Base-by-base conservation (phyloP, 225 moss, liverwort and hornwort species). In the Bryum argenteum region DNA sequence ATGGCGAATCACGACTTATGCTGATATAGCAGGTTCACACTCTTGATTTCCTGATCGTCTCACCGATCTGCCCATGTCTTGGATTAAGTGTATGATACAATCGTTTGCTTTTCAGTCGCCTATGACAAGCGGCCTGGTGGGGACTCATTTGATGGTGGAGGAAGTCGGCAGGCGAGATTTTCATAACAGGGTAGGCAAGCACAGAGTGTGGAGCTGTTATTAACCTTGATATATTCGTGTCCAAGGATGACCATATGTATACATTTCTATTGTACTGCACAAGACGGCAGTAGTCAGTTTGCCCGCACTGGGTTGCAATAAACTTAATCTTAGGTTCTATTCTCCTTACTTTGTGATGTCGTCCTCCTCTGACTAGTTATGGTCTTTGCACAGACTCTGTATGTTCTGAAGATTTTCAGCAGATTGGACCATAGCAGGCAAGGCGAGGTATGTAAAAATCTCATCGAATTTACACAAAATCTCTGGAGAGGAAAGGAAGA, bases 121-220 rank as follows among this genome's bases (percentile, higher is more conserved):
- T 17, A 82, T 90, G 26, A 90, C 82, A 71, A 88, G 78, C 20
- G 92, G 88, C 54, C 64, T 85, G 13, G 88, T 83, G 51, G 90
- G 92, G 44, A 79, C 78, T 77, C 88, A 92, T 77, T 65, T 92
- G 53, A 88, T 88, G 92, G 90, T 92, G 69, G 90, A 89, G 73
- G 92, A 90, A 80, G 84, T 88, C 71, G 92, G 92, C 42, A 88
- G 92, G 50, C 86, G 84, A 74, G 71, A 80, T n/a, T 66, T 75
- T 58, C 90, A 90, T 54, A 84, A 82, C 45, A 83, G 81, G 86
- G 90, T 92, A 70, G 16, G 72, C 69, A 20, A 38, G 53, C 70
- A 12, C 19, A 15, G 63, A 68, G 58, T 20, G 26, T 69, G 63
- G 44, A 61, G 38, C 61, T 57, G 41, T 53, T 43, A 23, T 71